These are phyloP conservation scores for Lotmaria passim DNA, from an alignment of 208 protist species.

Conservation along the genomic window DNA sequence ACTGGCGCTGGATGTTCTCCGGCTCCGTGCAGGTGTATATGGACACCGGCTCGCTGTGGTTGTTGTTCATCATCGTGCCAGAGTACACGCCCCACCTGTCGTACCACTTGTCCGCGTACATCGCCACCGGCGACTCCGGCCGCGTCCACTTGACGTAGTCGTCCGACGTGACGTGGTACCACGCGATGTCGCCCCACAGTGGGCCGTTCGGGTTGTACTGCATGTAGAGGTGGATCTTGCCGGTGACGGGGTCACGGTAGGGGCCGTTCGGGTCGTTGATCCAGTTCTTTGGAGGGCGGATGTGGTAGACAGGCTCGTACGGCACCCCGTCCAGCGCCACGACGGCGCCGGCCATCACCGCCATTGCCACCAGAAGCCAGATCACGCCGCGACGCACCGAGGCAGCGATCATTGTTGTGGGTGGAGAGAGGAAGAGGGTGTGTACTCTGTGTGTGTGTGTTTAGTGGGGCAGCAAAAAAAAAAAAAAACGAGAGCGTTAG, in stretches of 20 bases:
- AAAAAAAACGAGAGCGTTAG: too few relatives aligned
- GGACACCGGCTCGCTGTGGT: constrained; percentile 31
- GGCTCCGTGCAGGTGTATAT: constrained; percentile 54
- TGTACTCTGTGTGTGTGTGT: neutral
- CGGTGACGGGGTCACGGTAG: constrained; percentile 57
- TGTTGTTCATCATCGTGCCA: constrained; percentile 45
- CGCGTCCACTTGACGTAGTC: constrained; percentile 56
- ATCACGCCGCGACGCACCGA: constrained; percentile 15
- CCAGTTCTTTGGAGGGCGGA: constrained; percentile 50
- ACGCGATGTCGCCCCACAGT: constrained; percentile 43
- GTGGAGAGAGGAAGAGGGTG: neutral
- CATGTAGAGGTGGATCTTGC: constrained; percentile 55
- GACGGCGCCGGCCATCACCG: constrained; percentile 11
- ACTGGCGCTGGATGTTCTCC: constrained; percentile 42
- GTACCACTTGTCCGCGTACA: constrained; percentile 48
- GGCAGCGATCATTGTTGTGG: constrained; percentile 16
- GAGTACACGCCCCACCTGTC: constrained; percentile 38
- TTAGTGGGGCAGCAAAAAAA: too few relatives aligned
- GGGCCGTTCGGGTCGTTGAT: constrained; percentile 70
- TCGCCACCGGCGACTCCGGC: constrained; percentile 16
- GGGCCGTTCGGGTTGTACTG: constrained; percentile 62
- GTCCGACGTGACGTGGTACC: constrained; percentile 55
- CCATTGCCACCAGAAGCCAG: constrained; percentile 20
- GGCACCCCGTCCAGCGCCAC: constrained; percentile 24
- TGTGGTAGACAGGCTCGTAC: constrained; percentile 43